Base-by-base conservation (phyloP, 257 asterid species). In the Cynanchum wilfordii region DNA sequence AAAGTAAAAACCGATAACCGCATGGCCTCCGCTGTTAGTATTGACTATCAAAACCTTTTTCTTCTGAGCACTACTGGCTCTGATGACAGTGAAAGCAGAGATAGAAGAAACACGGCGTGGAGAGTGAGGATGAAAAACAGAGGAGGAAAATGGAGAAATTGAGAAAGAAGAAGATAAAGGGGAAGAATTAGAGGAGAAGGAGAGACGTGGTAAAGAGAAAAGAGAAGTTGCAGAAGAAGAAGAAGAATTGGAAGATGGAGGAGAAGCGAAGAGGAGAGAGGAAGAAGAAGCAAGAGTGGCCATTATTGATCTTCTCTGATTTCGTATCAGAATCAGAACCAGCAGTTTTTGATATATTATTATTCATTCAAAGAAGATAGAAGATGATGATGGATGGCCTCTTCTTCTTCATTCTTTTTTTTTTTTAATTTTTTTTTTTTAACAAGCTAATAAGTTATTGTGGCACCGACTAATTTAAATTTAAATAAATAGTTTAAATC, bases 11-110 rank as follows among this genome's bases (percentile, higher is more conserved):
- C 97, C 98, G 55, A 94, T 88, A 81, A 94, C 88, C 2, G 98
- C 96, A 76, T 94, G 98, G 52, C 90, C 98, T 7, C 98, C 98
- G 16, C 96, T 89, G 81, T 89, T 85, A 12, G 98, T 88, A 75
- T 94, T 94, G 62, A 91, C 92, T 42, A 91, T 87, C 71, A 91
- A 91, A 76, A 91, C 96, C 55, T 81, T 89, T 84, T 87, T 91
- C 87, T 91, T 94, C 88, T 88, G 93, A 17, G 80, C 76, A 42
- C 72, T 70, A 42, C 72, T 70, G 63, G 81, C 96, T 73, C 73
- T 84, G 72, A 93, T 85, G 72, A 93, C 86, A 0, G 79, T 78
- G 84, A 87, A 82, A 22, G 86, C 52, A 22, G 84, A 64, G 36
- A 84, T 8, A 56, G 72, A 52, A 8, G 72, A 52, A 8, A 78